Conservation (phyloP, 768 basidiomycete species). For the Phanerochaete carnosa region DNA sequence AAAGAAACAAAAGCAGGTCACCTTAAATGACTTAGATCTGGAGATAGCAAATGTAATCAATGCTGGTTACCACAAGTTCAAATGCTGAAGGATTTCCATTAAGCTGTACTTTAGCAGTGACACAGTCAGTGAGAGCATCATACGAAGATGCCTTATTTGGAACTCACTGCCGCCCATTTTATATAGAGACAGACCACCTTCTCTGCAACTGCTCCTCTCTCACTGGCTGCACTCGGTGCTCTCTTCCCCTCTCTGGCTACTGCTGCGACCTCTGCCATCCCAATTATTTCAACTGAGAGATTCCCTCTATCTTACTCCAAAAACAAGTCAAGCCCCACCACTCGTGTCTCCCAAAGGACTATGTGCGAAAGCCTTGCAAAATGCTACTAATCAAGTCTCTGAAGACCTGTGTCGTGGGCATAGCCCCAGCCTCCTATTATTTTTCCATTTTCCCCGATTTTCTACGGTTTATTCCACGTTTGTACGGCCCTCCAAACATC, state of each 20-base stretch:
- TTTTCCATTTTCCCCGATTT: too few species aligned
- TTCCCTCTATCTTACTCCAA: too few species aligned
- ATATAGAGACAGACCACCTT: neutral
- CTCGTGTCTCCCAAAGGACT: neutral
- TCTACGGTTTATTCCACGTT: too few species aligned
- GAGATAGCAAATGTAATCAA: neutral
- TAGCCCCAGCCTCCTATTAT: too few species aligned
- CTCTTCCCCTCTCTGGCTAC: neutral
- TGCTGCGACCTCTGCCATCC: neutral
- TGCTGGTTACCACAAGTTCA: neutral
- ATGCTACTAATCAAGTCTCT: constrained; percentile 5
- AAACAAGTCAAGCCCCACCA: too few species aligned
- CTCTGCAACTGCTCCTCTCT: neutral
- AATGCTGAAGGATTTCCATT: neutral
- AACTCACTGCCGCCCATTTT: neutral
- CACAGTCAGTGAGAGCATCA: neutral
- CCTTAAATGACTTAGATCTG: neutral
- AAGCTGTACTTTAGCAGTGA: neutral
- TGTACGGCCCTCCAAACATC: too few species aligned
- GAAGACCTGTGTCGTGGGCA: too few species aligned
- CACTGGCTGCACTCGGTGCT: neutral
- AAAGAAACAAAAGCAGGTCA: neutral
- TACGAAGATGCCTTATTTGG: neutral
- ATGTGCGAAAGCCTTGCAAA: constrained; percentile 2
- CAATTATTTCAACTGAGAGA: neutral